Conservation (phyloP, 2,329 filamentous ascomycete species). For the Colletotrichum lentis region DNA sequence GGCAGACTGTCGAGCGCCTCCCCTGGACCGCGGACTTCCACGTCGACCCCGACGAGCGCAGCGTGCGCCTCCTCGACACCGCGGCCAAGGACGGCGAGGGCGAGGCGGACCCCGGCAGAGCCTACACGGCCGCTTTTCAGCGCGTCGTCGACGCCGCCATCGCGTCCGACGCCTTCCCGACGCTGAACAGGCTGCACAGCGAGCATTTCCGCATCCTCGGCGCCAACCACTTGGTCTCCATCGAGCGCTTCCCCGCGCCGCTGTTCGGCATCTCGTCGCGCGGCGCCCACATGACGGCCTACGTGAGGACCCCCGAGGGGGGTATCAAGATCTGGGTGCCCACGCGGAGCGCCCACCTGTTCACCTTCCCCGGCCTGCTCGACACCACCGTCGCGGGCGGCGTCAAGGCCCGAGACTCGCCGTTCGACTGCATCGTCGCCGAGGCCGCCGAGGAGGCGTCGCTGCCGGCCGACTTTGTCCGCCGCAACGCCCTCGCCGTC, state of each 20-base stretch:
- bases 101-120: conserved; percentile 39
- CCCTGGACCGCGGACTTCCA: conserved; percentile 55
- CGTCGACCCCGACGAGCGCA: conserved; percentile 46
- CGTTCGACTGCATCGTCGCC: conserved; percentile 73
- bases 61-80: conserved; percentile 46
- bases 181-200: conserved; percentile 51
- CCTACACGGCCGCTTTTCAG: conserved; percentile 53
- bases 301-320: conserved; percentile 54
- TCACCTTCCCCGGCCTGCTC: conserved; percentile 77
- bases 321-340: conserved; percentile 75
- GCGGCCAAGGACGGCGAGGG: conserved; percentile 39
- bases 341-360: conserved; percentile 68
- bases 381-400: conserved; percentile 86
- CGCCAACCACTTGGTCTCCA: conserved; percentile 48
- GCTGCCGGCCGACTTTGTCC: conserved; percentile 45
- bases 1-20: conserved; percentile 54
- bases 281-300: conserved; percentile 73
- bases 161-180: conserved; percentile 48
- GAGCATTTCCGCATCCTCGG: conserved; percentile 55
- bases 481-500: conserved; percentile 39
- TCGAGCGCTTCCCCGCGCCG: conserved; percentile 69
- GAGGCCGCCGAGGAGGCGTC: conserved; percentile 78
- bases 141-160: conserved; percentile 50
- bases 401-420: conserved; percentile 70
- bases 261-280: conserved; percentile 74